Evolutionary conservation across 1,284 basidiomycete species (phyloP), one percentile per base, ranked within the genome.

Genomic region (Cystobasidium slooffiae): DNA sequence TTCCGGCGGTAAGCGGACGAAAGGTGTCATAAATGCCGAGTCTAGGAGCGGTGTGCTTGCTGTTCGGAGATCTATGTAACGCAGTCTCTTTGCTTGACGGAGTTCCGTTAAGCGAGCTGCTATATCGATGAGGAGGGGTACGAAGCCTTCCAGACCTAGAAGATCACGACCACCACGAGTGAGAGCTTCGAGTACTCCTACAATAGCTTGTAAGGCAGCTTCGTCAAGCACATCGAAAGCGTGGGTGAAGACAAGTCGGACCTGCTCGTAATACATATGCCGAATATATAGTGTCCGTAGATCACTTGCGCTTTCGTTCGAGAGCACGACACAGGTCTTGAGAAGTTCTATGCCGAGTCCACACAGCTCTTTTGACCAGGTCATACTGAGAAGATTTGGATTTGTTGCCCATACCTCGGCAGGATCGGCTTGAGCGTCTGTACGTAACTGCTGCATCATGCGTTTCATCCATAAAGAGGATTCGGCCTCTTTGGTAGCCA

Each of bases 91-190:
- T 12, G 72, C 62, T 67, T 79, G 39, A 74, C 78, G 53, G 68
- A 77, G n/a, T 61, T 77, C 72, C n/a, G 72, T 74, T 22, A 76
- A 37, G 8, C 61, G 53, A 9, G 61, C 62, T 18, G 70, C 69
- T 7, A 64, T 74, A n/a, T 73, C 66, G 74, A 78, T 77, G n/a
- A 80, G 76, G 24, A 79, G 72, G 5, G 76, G 76, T 52, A 80
- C 73, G 39, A 80, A 75, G 0, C 76, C 79, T 3, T 78, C 78
- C 3, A 80, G 75, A 68, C 79, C 79, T 43, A 77, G 77, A 9
- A 80, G 58, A 53, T 80, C 77, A 22, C 77, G 58, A 4, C 79
- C 79, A 31, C 79, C 79, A 31, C 75, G 68, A 3, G 78, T 79
- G 49, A 80, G 64, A 0, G 74, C 66, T 31, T 73, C 52, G 14